Evolutionary conservation across 2,329 filamentous ascomycete species (phyloP), one percentile per base, ranked within the genome.

Genomic region (Monilinia fructigena): DNA sequence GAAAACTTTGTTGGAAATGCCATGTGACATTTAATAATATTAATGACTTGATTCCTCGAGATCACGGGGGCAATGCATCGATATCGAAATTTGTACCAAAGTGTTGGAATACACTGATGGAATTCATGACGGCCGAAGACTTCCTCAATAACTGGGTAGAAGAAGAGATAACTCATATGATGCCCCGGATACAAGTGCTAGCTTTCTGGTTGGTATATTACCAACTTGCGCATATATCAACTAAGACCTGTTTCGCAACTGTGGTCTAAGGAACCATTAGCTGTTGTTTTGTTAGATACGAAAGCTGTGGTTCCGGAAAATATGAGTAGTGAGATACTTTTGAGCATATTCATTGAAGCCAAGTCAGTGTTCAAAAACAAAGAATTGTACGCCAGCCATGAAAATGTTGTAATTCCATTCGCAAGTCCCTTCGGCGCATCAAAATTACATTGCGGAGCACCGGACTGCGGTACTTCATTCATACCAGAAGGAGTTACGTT

Each of bases 121-220:
- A 47, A 23, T 35, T 59, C 7, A 59, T 59, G 42, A 40, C 40
- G 2, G 40, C 26, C 14, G 40, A 59, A n/a, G 40, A 47, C 40
- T 59, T 59, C 12, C 3, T 35, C 4, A 47, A 47, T 3, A 28
- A 8, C 1, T 47, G 40, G 42, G 47, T 40, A n/a, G 18, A 38
- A 7, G 28, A 60, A 60, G 42, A 48, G 23, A n/a, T 16, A 10
- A 23, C 12, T n/a, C n/a, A 48, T 1, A 60, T 60, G 28, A 60
- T 60, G 28, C n/a, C 56, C 56, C 42, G 56, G 23, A 60, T 60
- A 16, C 56, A 60, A 18, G 20, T 35, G 16, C 45, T 60, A 16
- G 28, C 42, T 23, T 60, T 60, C 28, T 60, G 56, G 42, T n/a
- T 60, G 14, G 42, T 60, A 12, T 35, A 48, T 28, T 23, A 60